These are phyloP conservation scores for Adansonia gregorii DNA, from an alignment of 441 rosid genomes.

Conservation along the genomic window DNA sequence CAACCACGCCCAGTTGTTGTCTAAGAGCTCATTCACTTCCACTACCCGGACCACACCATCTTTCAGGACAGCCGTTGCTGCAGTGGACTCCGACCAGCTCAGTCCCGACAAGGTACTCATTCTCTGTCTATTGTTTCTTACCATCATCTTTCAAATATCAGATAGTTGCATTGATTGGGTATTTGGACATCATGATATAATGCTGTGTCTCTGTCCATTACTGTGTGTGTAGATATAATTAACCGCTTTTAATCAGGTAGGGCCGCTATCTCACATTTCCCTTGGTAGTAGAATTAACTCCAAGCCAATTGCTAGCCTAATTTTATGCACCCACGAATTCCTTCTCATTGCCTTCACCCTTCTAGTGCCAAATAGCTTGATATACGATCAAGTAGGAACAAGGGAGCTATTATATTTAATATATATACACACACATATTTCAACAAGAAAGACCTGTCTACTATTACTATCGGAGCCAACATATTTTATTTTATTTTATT, in stretches of 20 bases:
- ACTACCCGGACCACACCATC: constrained; percentile 34
- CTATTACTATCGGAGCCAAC: not conserved
- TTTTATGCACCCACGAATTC: not conserved
- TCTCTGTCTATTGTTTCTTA: not conserved
- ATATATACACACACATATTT: not conserved
- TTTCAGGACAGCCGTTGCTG: constrained; percentile 50
- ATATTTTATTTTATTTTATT: not conserved
- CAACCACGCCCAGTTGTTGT: constrained; percentile 8
- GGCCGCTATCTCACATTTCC: not conserved
- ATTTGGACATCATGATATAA: constrained; percentile 1
- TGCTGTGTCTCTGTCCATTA: constrained; percentile 13
- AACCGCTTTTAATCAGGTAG: not conserved
- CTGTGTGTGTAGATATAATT: not conserved
- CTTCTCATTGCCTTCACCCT: constrained; percentile 11
- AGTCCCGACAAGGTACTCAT: constrained; percentile 44
- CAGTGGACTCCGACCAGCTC: constrained; percentile 49
- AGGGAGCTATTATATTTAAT: not conserved
- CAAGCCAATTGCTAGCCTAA: constrained; percentile 4
- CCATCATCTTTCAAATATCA: not conserved
- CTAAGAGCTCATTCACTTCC: not conserved
- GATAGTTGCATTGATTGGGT: not conserved
- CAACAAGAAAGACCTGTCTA: constrained; percentile 18
- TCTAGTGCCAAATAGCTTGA: constrained; percentile 3
- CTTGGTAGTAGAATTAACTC: not conserved
- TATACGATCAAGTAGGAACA: not conserved